Evolutionary conservation across 2,329 filamentous ascomycete genomes (phyloP).

Genomic region (Claviceps spartinae): DNA sequence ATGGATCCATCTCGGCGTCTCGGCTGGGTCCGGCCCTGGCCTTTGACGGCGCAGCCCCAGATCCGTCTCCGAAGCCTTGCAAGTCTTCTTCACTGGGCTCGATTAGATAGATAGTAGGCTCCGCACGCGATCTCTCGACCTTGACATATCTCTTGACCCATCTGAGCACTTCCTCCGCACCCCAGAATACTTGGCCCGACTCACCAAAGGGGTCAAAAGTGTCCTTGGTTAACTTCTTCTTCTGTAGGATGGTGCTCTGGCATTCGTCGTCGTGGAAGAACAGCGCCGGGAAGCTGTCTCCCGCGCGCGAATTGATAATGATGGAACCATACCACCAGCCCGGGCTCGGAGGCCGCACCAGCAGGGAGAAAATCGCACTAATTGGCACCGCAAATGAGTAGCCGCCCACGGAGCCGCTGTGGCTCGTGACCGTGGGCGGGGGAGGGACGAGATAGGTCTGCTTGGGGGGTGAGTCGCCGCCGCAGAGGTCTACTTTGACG

Average conservation of each 20-base stretch:
- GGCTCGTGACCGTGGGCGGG: slow-evolving; percentile 71
- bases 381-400: slow-evolving; percentile 90
- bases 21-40: slow-evolving; percentile 24
- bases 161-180: slow-evolving; percentile 82
- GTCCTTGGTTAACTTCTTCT: slow-evolving; percentile 72
- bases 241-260: slow-evolving; percentile 85
- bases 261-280: slow-evolving; percentile 98
- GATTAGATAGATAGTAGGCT: slow-evolving; percentile 82
- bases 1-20: slow-evolving; percentile 77
- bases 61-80: slow-evolving; percentile 59
- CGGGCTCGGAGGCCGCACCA: slow-evolving; percentile 80
- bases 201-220: slow-evolving; percentile 85
- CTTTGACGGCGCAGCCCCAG: slow-evolving; percentile 29
- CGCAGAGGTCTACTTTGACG: slow-evolving; percentile 85
- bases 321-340: slow-evolving; percentile 98
- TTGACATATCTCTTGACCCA: slow-evolving; percentile 79
- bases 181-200: slow-evolving; percentile 85
- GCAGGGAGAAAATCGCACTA: slow-evolving; percentile 76
- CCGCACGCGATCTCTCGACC: slow-evolving; percentile 71
- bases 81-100: slow-evolving; percentile 79
- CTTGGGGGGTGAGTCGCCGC: slow-evolving; percentile 64
- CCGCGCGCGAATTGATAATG: slow-evolving; percentile 79
- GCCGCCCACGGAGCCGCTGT: slow-evolving; percentile 56
- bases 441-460: slow-evolving; percentile 87
- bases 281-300: slow-evolving; percentile 85